A percentile compares a stretch with the other conserved stretches of the same genome.
These are phyloP conservation scores for Xylaria sp. DNA, from an alignment of 2,329 filamentous ascomycete genomes.

Conservation along the genomic window DNA sequence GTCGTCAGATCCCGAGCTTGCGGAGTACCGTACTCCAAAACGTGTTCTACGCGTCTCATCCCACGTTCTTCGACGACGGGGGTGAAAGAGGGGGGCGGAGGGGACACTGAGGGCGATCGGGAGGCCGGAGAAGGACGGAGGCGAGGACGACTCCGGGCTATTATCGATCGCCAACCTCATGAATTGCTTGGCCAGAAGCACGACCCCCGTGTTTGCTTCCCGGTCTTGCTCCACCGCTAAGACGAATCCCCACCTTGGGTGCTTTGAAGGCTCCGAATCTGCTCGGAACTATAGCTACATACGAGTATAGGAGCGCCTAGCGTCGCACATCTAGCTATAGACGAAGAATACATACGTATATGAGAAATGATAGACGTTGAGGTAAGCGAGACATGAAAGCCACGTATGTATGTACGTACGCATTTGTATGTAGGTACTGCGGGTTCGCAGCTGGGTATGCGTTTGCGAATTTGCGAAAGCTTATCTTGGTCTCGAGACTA, in stretches of 20 bases:
- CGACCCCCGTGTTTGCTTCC: slow-evolving; percentile 1
- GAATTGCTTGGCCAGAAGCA: background rate
- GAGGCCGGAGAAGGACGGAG: background rate
- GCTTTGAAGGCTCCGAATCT: background rate
- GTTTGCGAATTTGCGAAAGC: background rate
- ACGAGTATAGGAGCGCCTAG: background rate
- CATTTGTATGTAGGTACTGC: background rate
- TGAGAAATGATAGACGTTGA: background rate
- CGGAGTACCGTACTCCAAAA: background rate
- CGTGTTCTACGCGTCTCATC: background rate
- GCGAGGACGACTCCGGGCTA: background rate
- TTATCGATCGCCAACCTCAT: slow-evolving; percentile 1
- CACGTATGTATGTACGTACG: background rate
- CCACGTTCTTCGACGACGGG: background rate
- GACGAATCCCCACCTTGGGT: background rate
- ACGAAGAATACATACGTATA: background rate
- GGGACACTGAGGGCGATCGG: background rate
- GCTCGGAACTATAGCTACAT: background rate
- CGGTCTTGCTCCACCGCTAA: background rate
- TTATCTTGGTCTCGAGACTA: slow-evolving; percentile 14
- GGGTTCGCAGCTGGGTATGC: too few species aligned
- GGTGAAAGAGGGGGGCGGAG: too few species aligned
- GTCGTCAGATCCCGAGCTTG: background rate
- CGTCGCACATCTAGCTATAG: background rate
- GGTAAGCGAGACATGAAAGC: slow-evolving; percentile 9